Base-by-base conservation (phyloP, 192 early-diverging fungal species). In the Dimargaris xerosporica region DNA sequence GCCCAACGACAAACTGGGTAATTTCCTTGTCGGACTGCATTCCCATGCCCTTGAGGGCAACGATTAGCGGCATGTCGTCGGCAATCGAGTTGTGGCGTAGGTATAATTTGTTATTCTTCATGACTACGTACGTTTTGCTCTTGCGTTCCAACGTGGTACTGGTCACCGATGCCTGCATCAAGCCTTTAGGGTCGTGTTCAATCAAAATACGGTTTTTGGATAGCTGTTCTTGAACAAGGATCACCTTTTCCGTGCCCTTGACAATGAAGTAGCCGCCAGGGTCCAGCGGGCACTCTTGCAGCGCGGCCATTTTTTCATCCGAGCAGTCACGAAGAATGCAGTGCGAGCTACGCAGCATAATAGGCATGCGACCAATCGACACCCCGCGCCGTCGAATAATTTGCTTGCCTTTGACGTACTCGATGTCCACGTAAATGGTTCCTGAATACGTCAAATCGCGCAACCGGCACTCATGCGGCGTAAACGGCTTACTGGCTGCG, bases 141-240 rank as follows among this genome's bases (percentile, higher is more conserved):
- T 94, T 96, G 71, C 85, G 85, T 66, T 97, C 93, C 65, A 89
- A 86, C 19, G 96, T 99, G 43, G 82, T 87, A 74, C 88, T 86
- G 41, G 86, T 88, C 28, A 96, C 95, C 67, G 77, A 83, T 10
- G 95, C 93, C 44, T 80, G 77, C 50, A 96, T 87, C 53, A 74
- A 71, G 5, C 87, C 89, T 64, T 82, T 91, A 28, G 82, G 76
- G 69, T 96, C 93, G 5, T 74, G 75, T 55, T 95, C 90, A 19
- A 96, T 87, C 69, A 98, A 92, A 64, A 98, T 98, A 71, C 95
- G 82, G 76, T 98, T 98, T 69, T 98, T 98, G 25, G 91, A 93
- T 72, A 98, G 79, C 66, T 98, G 95, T 78, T 98, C 95, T 72
- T 98, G 95, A 42, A 98, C 92, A 52, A 98, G 67, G 77, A 96